Conservation (phyloP, 2,329 filamentous ascomycete species). For the Sclerotinia minor region DNA sequence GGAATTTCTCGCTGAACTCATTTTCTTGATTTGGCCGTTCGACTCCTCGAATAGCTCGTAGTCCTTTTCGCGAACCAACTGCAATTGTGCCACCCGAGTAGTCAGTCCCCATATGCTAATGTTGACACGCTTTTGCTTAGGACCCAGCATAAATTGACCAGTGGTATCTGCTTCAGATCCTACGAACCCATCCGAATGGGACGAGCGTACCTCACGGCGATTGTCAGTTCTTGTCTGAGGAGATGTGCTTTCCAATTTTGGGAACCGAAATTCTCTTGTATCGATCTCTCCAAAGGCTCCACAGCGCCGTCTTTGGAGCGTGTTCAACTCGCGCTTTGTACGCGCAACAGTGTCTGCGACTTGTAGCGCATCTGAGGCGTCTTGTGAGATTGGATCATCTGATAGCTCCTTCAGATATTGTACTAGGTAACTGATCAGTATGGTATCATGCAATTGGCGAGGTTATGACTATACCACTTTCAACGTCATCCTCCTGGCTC, state of each 20-base stretch:
- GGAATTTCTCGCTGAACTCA: too few relatives aligned
- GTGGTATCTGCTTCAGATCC: slow-evolving; percentile 34
- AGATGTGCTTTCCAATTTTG: slow-evolving; percentile 20
- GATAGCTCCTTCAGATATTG: slow-evolving; percentile 29
- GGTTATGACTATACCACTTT: slow-evolving; percentile 9
- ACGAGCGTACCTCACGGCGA: not conserved
- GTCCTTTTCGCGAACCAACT: slow-evolving; percentile 26
- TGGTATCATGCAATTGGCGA: not conserved
- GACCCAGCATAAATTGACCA: slow-evolving; percentile 33
- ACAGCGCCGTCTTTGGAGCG: not conserved
- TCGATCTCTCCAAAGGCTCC: slow-evolving; percentile 26
- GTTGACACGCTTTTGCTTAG: slow-evolving; percentile 5
- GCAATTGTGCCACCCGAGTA: slow-evolving; percentile 23
- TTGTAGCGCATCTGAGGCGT: slow-evolving; percentile 4
- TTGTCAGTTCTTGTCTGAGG: not conserved
- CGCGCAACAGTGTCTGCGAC: not conserved
- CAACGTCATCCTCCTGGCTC: slow-evolving; percentile 22
- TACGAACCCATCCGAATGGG: slow-evolving; percentile 37
- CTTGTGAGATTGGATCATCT: slow-evolving; percentile 36
- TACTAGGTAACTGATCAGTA: slow-evolving; percentile 14
- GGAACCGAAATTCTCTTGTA: slow-evolving; percentile 31
- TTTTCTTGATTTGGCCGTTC: not conserved
- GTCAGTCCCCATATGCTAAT: slow-evolving; percentile 5
- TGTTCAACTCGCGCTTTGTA: not conserved
- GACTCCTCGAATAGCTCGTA: not conserved